Evolutionary conservation across 1,139 yeast genomes (phyloP), one percentile per base, ranked within the genome.

Genomic region (Hyphopichia khmerensis): DNA sequence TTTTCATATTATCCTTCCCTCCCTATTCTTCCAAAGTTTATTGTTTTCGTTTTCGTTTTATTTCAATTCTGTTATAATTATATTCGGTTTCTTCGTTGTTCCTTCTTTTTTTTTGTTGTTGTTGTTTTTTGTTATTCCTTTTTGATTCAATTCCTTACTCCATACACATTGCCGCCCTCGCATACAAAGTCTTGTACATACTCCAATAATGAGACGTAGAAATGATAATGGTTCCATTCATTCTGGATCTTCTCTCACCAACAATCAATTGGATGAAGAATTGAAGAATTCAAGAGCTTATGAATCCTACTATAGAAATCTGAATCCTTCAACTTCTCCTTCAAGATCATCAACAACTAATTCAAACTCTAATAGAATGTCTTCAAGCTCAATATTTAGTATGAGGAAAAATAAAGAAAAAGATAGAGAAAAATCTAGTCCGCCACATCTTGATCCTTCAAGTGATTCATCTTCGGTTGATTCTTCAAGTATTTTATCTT

Each of bases 311-410:
- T 40, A 42, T 36, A 40, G 16, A 6, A 16, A n/a, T 14, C 17
- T 15, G 13, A 23, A 19, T 11, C 10, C 36, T 15, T 23, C 38
- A 14, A 33, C 36, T 19, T 38, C 42, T 29, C 34, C 37, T 23
- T 31, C 42, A 33, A 15, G 40, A 33, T 27, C 29, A 35, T 39
- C 37, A 15, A 40, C 39, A 21, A 33, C 42, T 34, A 43, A 44
- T 41, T 17, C 35, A 39, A 27, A 27, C 13, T 24, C 40, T 44
- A 55, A 59, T 47, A 54, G 75, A 41, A 62, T 63, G 44, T 64
- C 72, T 26, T 59, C 72, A n/a, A 62, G 70, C 32, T 67, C 75
- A 21, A 64, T 72, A 17, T 72, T 72, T 50, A 64, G 72, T 48
- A 52, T 69, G 39, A 57, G 70, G 40, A 69, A 67, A 51, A 50